Evolutionary conservation across 1,284 basidiomycete species (phyloP).

Genomic region (Coriolopsis trogii): DNA sequence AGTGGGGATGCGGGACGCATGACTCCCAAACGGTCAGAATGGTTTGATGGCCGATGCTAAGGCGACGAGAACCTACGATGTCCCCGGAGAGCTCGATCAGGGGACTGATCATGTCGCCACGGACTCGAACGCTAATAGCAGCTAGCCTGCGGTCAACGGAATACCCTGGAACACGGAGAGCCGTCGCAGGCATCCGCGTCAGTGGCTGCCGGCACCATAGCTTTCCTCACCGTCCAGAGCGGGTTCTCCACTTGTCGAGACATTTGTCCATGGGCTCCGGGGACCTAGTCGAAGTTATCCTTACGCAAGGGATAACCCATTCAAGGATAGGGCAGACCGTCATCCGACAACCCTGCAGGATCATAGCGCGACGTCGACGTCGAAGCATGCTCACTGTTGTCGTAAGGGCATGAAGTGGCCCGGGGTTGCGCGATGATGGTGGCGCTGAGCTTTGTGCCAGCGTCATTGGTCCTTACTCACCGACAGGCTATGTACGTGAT

Average conservation of each 20-base stretch:
- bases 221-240: neutral
- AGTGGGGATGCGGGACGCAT: neutral
- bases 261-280: too few relatives aligned
- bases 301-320: slow-evolving; percentile 5
- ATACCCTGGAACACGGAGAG: neutral
- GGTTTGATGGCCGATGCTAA: neutral
- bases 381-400: too few relatives aligned
- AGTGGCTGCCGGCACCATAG: neutral
- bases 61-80: neutral
- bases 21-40: neutral
- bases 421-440: too few relatives aligned
- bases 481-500: neutral
- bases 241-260: neutral
- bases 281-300: too few relatives aligned
- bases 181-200: neutral
- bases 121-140: too few relatives aligned
- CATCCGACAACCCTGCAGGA: neutral
- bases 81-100: neutral
- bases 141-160: neutral
- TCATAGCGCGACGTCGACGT: too few relatives aligned
- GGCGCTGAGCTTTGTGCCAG: neutral
- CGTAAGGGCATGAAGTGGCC: too few relatives aligned
- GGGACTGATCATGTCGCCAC: neutral
- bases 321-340: neutral
- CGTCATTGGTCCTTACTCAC: slow-evolving; percentile 1